Evolutionary conservation across 1,284 basidiomycete species (phyloP), one percentile per base, ranked within the genome.

Genomic region (Athelia sp.): DNA sequence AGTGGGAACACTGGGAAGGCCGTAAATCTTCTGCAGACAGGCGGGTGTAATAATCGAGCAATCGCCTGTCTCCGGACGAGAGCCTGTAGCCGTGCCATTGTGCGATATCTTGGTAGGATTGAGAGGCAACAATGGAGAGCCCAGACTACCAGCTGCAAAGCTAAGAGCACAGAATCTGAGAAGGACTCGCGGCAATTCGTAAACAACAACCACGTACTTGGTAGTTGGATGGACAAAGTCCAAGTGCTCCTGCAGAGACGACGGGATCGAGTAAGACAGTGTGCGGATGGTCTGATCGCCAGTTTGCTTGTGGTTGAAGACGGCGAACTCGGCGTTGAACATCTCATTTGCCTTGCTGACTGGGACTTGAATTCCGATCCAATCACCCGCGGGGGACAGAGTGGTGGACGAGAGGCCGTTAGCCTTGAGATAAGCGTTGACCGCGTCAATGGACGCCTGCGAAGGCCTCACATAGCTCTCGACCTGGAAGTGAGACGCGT

Each of bases 331-430:
- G 21, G 71, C 62, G 31, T 64, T 59, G 46, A 76, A 60, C n/a
- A 76, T 56, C 46, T 59, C 54, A 54, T 65, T 72, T 3, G 71
- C 72, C 54, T 72, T 62, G 51, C 62, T 59, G 35, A 72, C 64
- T 11, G 70, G 62, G 18, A 70, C 55, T 13, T 63, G 58, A 53
- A 76, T 61, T 4, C 58, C 50, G 34, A 75, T 49, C 72, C 72
- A 75, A 52, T 75, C 72, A 6, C 69, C 71, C 34, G 62, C 65
- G 46, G 66, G 59, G 9, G 69, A 63, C 35, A 59, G 50, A 3
- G 59, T 56, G 46, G 55, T 57, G n/a, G 66, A 59, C 14, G 49
- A 61, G 44, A 75, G 58, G 9, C 59, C 64, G 53, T 74, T 66
- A 35, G 61, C 62, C 9, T 69, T n/a, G n/a, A n/a, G n/a, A n/a